Base-by-base conservation (phyloP, 2,329 filamentous ascomycete species). In the Fusarium tupiense region DNA sequence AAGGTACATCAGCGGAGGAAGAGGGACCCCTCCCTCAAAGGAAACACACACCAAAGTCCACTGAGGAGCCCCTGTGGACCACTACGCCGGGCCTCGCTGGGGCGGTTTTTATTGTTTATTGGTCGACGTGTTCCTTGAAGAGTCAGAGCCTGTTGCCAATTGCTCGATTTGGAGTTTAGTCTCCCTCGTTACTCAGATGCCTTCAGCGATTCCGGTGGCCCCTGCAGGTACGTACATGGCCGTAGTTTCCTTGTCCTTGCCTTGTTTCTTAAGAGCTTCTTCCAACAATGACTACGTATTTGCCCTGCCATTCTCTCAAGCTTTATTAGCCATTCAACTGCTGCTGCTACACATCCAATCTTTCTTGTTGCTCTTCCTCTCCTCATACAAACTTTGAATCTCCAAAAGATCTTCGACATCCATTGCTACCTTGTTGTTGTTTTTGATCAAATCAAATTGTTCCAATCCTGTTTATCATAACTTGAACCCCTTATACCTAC, bases 181-280 rank as follows among this genome's bases (percentile, higher is more conserved):
- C 70, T 73, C 74, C 72, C 74, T 74, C 64, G 62, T 60, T 71
- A 47, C 72, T 66, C 76, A 76, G 75, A 79, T 79, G 77, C 77
- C 77, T 78, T 79, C 77, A 76, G 77, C 75, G 73, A 75, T 79
- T 71, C 74, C 76, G 54, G 75, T 78, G 64, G 69, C 73, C 75
- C 76, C 75, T 75, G 75, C 72, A 71, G 77, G 77, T 79, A 64
- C 71, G 77, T 79, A 69, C 67, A 61, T 54, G 49, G 33, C 64
- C 72, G 57, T 54, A 49, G 40, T 67, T 74, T 74, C 63, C 67
- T 75, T 68, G 56, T 76, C 61, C 73, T 75, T 74, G 64, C 62
- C 73, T 71, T 74, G 64, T 74, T 69, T 70, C 69, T 73, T 66
- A 29, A 58, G 61, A 74, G 58, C 57, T 64, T 31, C 41, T 70